Base-by-base conservation (phyloP, 805 yeast species). In the Saccharomycopsis synnaedendra region DNA sequence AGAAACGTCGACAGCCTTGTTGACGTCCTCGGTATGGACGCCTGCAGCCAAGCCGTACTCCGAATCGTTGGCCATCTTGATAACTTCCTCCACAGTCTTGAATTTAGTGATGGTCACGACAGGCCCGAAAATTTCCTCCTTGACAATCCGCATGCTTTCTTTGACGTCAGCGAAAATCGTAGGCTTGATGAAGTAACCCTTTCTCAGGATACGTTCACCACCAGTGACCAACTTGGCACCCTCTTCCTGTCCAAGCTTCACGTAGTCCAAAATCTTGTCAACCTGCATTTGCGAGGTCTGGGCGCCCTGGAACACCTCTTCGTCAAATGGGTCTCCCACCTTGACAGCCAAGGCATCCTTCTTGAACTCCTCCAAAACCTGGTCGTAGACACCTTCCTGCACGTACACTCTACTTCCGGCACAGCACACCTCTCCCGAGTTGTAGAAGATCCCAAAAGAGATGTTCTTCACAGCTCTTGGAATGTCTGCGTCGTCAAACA, bases 401-500 rank as follows among this genome's bases (percentile, higher is more conserved):
- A 89, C 83, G 63, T 86, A 85, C 55, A 88, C 70, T 67, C 97
- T 80, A 48, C 96, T 87, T 55, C 95, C 94, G 36, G 96, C 97
- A 61, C 88, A 83, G 70, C 97, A 89, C 50, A 86, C 89, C 71
- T 90, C 96, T 68, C 97, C 97, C 60, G 89, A 81, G 74, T 89
- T 89, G 75, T 77, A 86, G 74, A 82, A 86, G 60, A 89, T 88
- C 65, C 96, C 96, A 49, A 75, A 63, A 49, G 83, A 74, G 56
- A 87, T 80, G 73, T 80, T 76, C 57, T 81, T 72, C 43, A 85
- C 83, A 43, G 96, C 84, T 59, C 74, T 71, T 48, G 81, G 79
- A 51, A 90, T 62, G 64, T 89, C 79, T 46, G 90, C 89, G 62
- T 89, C 97, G 60, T 82, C 80, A 62, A 84, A 87, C 43, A 89